phyloP scores from a whole-genome alignment of 306 rosid species.

The Trifolium subterraneum region DNA sequence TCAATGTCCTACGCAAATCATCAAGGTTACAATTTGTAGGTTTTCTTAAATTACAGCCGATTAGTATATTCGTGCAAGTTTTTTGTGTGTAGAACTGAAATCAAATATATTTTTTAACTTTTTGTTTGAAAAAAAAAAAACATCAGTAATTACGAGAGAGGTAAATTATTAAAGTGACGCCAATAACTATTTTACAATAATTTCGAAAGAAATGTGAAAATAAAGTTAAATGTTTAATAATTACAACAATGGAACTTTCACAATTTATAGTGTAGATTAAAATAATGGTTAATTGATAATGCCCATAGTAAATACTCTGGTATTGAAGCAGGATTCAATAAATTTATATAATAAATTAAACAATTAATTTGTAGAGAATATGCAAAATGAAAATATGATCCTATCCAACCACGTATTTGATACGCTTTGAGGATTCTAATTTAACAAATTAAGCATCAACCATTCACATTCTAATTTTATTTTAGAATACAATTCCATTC shows the following conservation, averaged over 20 bases:
- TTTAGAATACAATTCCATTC: constrained; percentile 58
- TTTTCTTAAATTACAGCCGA: no score
- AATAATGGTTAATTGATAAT: neutral
- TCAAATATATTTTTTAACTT: no score
- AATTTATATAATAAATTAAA: neutral
- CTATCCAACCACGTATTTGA: constrained; percentile 9
- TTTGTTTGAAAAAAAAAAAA: no score
- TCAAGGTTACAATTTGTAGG: no score
- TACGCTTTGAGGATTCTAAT: constrained; percentile 9
- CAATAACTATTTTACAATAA: no score
- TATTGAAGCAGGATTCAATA: neutral
- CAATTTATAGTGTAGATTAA: neutral
- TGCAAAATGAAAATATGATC: constrained; percentile 6
- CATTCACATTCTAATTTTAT: constrained; percentile 29
- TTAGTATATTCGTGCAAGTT: no score
- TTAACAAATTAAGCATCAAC: constrained; percentile 38
- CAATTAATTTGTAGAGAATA: neutral
- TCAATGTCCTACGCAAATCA: no score
- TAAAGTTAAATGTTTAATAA: no score
- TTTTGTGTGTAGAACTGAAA: no score
- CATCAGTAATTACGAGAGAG: no score
- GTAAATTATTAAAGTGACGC: no score
- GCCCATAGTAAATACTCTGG: neutral
- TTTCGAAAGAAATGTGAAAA: no score
- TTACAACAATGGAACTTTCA: neutral